Evolutionary conservation across 2,329 filamentous ascomycete species (phyloP).

Genomic region (Myriangium duriaei): DNA sequence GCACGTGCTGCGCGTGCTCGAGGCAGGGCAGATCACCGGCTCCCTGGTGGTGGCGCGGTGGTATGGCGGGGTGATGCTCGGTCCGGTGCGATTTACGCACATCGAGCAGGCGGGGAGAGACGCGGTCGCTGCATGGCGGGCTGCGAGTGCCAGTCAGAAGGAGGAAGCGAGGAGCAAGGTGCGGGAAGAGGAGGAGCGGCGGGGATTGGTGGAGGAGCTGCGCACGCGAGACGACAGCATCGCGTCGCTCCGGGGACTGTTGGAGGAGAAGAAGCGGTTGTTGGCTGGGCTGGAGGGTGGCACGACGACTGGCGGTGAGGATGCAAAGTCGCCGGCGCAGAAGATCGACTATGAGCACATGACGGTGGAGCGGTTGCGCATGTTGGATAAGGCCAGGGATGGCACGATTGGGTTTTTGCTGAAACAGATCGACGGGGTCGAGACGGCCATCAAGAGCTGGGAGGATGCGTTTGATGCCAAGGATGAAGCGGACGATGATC

Average conservation of each 20-base stretch:
- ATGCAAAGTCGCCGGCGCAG: conserved; percentile 13
- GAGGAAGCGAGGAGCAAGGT: conserved; percentile 23
- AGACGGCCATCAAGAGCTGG: conserved; percentile 21
- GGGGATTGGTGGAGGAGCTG: conserved; percentile 28
- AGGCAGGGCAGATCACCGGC: conserved; percentile 32
- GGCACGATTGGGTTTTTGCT: conserved; percentile 40
- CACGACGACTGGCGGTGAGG: conserved; percentile 11
- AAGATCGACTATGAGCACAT: conserved; percentile 30
- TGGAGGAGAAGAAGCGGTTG: conserved; percentile 32
- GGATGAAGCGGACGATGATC: background rate
- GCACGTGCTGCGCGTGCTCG: conserved; percentile 35
- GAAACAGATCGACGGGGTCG: conserved; percentile 40
- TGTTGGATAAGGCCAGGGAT: conserved; percentile 39
- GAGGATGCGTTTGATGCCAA: conserved; percentile 2
- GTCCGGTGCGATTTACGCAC: conserved; percentile 40
- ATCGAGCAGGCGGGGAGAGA: conserved; percentile 38
- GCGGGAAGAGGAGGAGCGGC: conserved; percentile 23
- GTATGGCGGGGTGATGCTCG: conserved; percentile 42
- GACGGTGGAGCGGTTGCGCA: conserved; percentile 28
- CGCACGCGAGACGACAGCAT: conserved; percentile 37
- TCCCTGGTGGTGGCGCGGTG: conserved; percentile 41
- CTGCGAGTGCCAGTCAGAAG: conserved; percentile 20
- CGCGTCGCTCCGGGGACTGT: conserved; percentile 31
- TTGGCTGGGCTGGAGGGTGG: conserved; percentile 18
- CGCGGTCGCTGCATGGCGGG: conserved; percentile 32